phyloP scores from a whole-genome alignment of 2,329 filamentous ascomycete species.

The Penicillium psychrosexuale region DNA sequence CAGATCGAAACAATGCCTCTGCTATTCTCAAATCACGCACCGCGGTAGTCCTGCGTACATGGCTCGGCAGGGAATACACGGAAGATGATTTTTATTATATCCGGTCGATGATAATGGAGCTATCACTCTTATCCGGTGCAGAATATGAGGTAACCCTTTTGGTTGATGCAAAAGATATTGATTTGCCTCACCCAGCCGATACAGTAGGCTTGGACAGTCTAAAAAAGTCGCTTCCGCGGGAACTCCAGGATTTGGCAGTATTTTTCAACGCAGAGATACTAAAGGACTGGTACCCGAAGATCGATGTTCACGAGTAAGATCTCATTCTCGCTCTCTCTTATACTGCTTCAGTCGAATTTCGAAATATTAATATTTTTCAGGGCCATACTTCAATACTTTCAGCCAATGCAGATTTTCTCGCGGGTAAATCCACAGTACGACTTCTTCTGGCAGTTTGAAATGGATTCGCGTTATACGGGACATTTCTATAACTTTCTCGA shows the following conservation, averaged over 20 bases:
- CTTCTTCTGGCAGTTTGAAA: slow-evolving; percentile 12
- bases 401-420: slow-evolving; percentile 12
- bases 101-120: slow-evolving; percentile 77
- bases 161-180: slow-evolving; percentile 63
- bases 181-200: slow-evolving; percentile 49
- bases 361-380: slow-evolving; percentile 3
- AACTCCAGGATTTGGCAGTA: slow-evolving; percentile 7
- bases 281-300: slow-evolving; percentile 10
- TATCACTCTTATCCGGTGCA: slow-evolving; percentile 74
- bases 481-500: slow-evolving; percentile 9
- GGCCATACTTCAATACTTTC: slow-evolving; percentile 12
- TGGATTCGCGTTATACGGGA: slow-evolving; percentile 14
- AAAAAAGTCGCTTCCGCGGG: not conserved
- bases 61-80: slow-evolving; percentile 74
- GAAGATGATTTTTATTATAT: slow-evolving; percentile 77
- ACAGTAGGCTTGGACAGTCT: not conserved
- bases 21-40: slow-evolving; percentile 52
- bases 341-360: too few relatives aligned
- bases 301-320: slow-evolving; percentile 4
- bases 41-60: slow-evolving; percentile 76
- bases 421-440: slow-evolving; percentile 11
- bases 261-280: slow-evolving; percentile 11
- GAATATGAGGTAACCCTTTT: slow-evolving; percentile 85
- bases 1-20: not conserved
- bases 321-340: not conserved